Evolutionary conservation across 352 stramenopile genomes (phyloP).

Genomic region (Elongisporangium anandrum): DNA sequence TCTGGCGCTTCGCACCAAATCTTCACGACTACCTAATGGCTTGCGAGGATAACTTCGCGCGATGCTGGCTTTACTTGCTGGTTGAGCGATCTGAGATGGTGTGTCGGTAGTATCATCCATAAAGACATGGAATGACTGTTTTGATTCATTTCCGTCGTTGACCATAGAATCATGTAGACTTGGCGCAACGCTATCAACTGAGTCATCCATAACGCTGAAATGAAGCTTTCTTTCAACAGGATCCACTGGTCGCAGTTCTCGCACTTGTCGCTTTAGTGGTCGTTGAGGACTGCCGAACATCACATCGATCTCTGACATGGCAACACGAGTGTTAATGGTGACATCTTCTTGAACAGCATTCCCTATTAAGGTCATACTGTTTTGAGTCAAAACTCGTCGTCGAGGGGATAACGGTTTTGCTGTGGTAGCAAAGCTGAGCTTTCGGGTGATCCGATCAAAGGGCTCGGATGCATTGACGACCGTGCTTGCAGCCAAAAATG

Average conservation of each 20-base stretch:
- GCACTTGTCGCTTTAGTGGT: conserved; percentile 28
- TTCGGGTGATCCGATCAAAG: conserved; percentile 12
- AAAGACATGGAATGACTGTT: conserved; percentile 47
- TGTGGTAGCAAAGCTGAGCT: conserved; percentile 16
- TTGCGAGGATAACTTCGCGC: conserved; percentile 21
- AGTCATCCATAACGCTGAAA: conserved; percentile 83
- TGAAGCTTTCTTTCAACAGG: conserved; percentile 80
- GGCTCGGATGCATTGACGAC: conserved; percentile 7
- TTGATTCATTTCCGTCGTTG: conserved; percentile 35
- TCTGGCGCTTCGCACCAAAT: conserved; percentile 45
- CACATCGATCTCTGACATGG: conserved; percentile 78
- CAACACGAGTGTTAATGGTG: conserved; percentile 84
- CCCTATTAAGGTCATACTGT: conserved; percentile 11
- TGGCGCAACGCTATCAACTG: conserved; percentile 54
- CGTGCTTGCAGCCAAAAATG: conserved; percentile 12
- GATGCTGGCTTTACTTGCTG: conserved; percentile 28
- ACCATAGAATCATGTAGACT: conserved; percentile 25
- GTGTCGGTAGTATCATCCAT: conserved; percentile 27
- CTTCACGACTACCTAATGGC: conserved; percentile 57
- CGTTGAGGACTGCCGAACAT: conserved; percentile 84
- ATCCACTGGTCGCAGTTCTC: conserved; percentile 51
- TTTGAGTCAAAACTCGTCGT: conserved; percentile 3
- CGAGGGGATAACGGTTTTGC: conserved; percentile 11
- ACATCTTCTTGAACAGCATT: conserved; percentile 73
- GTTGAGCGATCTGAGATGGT: conserved; percentile 13